Conservation (phyloP, 2,329 filamentous ascomycete genomes). For the Hansfordia pulvinata region DNA sequence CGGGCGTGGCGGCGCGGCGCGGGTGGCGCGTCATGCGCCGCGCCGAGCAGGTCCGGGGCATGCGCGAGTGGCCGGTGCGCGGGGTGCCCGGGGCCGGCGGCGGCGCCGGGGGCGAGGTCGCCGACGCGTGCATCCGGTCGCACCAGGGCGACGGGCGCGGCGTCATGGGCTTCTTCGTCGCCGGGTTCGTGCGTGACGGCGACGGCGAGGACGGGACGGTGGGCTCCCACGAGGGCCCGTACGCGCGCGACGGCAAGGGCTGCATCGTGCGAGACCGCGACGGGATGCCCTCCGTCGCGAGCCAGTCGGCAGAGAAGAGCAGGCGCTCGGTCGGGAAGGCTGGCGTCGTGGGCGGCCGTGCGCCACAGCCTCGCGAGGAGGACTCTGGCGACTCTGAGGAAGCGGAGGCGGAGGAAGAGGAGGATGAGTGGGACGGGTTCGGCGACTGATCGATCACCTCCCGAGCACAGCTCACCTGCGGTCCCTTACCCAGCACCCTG, state of each 20-base stretch:
- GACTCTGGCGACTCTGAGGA: slow-evolving; percentile 23
- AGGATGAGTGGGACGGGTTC: slow-evolving; percentile 20
- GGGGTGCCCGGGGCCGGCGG: slow-evolving; percentile 39
- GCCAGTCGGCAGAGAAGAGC: too few relatives aligned
- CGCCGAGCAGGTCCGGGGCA: slow-evolving; percentile 59
- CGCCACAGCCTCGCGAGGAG: too few relatives aligned
- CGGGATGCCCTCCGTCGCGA: slow-evolving; percentile 17
- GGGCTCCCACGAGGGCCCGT: slow-evolving; percentile 14
- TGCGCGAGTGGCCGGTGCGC: slow-evolving; percentile 62
- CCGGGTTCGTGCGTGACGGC: slow-evolving; percentile 58
- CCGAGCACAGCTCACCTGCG: too few relatives aligned
- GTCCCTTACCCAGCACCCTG: too few relatives aligned
- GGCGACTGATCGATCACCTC: slow-evolving; percentile 15
- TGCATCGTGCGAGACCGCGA: slow-evolving; percentile 14
- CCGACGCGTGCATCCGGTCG: slow-evolving; percentile 69
- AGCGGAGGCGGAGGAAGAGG: slow-evolving; percentile 14
- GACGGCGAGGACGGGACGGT: slow-evolving; percentile 5
- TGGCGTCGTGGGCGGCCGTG: too few relatives aligned
- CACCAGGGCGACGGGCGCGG: slow-evolving; percentile 70
- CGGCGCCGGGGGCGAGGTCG: slow-evolving; percentile 35
- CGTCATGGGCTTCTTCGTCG: slow-evolving; percentile 93
- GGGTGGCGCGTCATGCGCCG: slow-evolving; percentile 71
- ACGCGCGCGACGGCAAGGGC: slow-evolving; percentile 14
- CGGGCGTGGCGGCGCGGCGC: slow-evolving; percentile 45
- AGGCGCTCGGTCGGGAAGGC: too few relatives aligned